Conservation (phyloP, 1,139 yeast species). For the Debaryomyces coudertii region DNA sequence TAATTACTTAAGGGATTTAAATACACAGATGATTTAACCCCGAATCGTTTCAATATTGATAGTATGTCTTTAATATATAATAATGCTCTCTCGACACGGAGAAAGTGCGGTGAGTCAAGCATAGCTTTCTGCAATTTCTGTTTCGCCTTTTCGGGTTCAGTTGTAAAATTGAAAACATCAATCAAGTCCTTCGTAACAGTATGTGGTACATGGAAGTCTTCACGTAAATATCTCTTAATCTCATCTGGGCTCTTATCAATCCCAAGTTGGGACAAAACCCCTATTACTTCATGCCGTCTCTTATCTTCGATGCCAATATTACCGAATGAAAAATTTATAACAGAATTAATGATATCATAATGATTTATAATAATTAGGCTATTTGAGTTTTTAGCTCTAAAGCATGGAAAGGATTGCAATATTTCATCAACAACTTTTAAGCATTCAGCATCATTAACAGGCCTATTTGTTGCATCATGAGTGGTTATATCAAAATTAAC, state of each 20-base stretch:
- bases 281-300: conserved; percentile 67
- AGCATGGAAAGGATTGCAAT: conserved; percentile 63
- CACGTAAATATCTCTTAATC: conserved; percentile 63
- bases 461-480: conserved; percentile 42
- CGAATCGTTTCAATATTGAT: conserved; percentile 56
- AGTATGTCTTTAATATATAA: conserved; percentile 61
- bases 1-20: conserved; percentile 81
- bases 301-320: conserved; percentile 66
- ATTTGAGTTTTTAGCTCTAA: conserved; percentile 49
- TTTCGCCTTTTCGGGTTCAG: conserved; percentile 66
- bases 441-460: conserved; percentile 82
- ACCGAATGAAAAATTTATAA: conserved; percentile 67
- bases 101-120: conserved; percentile 71
- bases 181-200: conserved; percentile 78
- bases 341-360: conserved; percentile 71
- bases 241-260: conserved; percentile 69
- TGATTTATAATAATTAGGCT: conserved; percentile 72
- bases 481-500: conserved; percentile 84
- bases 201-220: conserved; percentile 74
- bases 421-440: conserved; percentile 80
- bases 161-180: conserved; percentile 74
- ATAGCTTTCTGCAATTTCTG: conserved; percentile 65
- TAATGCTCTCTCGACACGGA: conserved; percentile 64
- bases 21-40: conserved; percentile 36
- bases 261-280: conserved; percentile 74